Evolutionary conservation across 768 basidiomycete genomes (phyloP), one percentile per base, ranked within the genome.

Genomic region (Lepiota brunneoincarnata): DNA sequence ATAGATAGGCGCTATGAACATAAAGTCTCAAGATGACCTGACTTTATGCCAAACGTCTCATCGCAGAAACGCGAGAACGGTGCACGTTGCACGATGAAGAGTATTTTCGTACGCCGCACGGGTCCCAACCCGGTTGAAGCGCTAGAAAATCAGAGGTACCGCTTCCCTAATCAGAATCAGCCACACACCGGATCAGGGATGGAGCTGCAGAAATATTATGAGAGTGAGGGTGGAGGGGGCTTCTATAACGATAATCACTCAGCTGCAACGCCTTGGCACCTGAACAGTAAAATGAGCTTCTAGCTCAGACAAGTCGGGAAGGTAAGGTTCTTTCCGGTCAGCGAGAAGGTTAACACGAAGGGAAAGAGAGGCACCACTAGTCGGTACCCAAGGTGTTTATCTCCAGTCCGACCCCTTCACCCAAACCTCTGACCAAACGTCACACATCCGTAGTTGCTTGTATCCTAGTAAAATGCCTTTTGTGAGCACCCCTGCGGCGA

Each of bases 381-480:
- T n/a, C 24, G 12, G 21, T 26, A 4, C 31, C 9, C 21, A 46
- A 28, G 10, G 21, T 20, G 18, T 6, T 35, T 26, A 26, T 15
- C 10, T 34, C 18, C 34, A 40, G 26, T 12, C n/a, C 3, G 17
- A 28, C 10, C 20, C 15, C 31, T 38, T 23, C 34, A 44, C 34
- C 45, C 26, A 31, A n/a, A 11, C 45, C 31, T 46, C 31, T 17
- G 10, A 21, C 45, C 9, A 14, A n/a, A 11, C 23, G 20, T 23
- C 42, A 44, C 43, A 35, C 43, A 14, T 12, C 36, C 17, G 24
- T 37, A 45, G 14, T 7, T 37, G 31, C 18, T 37, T 41, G 12
- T 23, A 43, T 26, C 37, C 36, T n/a, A 45, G 44, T 24, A 38
- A 46, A 54, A 31, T 40, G 23, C 44, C 44, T 38, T 46, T 50